A percentile compares a stretch with the other conserved stretches of the same genome.
phyloP scores from a whole-genome alignment of 108 stramenopile genomes.

The Mediolabrus comicus region DNA sequence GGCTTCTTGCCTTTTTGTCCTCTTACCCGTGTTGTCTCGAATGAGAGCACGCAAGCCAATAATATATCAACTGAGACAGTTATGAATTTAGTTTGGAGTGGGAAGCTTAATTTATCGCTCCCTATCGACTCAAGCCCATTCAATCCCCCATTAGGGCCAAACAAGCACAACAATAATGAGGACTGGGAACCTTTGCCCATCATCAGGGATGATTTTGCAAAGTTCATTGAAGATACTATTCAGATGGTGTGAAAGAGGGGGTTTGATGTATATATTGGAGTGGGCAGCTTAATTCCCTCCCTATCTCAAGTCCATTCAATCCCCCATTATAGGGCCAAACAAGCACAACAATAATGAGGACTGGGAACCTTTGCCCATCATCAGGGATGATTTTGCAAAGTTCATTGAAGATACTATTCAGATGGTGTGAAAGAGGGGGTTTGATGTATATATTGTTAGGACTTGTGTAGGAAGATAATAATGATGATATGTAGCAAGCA shows the following conservation, averaged over 20 bases:
- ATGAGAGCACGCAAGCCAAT: too few species aligned
- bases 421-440: neutral
- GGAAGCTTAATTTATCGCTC: too few species aligned
- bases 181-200: neutral
- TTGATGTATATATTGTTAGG: neutral
- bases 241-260: neutral
- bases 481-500: too few species aligned
- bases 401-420: neutral
- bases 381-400: neutral
- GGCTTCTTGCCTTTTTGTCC: too few species aligned
- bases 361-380: neutral
- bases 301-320: neutral
- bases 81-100: too few species aligned
- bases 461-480: too few species aligned
- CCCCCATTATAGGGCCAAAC: neutral
- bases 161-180: neutral
- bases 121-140: neutral
- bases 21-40: too few species aligned
- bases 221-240: neutral
- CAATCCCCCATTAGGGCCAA: neutral
- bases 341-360: neutral
- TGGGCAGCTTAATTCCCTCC: too few species aligned
- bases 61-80: too few species aligned
- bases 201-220: neutral
- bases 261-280: neutral